Conservation (phyloP, 1,284 basidiomycete genomes). For the Ganoderma sp. region DNA sequence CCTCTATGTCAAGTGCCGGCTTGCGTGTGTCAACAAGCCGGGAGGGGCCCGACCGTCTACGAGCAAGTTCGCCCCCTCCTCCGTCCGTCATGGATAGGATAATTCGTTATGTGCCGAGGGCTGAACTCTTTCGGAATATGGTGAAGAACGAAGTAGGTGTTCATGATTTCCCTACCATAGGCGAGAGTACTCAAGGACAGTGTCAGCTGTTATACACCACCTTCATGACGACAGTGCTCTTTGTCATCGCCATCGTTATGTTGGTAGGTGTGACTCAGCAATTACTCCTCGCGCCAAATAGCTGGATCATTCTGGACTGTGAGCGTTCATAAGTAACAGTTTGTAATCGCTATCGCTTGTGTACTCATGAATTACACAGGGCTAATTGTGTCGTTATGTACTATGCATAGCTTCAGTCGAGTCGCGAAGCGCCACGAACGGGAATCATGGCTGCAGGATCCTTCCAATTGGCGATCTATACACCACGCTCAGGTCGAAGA, state of each 20-base stretch:
- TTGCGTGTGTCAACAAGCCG: slow-evolving; percentile 25
- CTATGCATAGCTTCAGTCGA: slow-evolving; percentile 65
- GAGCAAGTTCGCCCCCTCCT: slow-evolving; percentile 36
- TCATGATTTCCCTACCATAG: not conserved
- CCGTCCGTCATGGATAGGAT: slow-evolving; percentile 52
- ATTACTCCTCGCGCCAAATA: slow-evolving; percentile 50
- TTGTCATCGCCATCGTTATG: slow-evolving; percentile 56
- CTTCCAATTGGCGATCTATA: slow-evolving; percentile 49
- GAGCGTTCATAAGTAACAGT: slow-evolving; percentile 33
- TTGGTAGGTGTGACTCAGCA: slow-evolving; percentile 56
- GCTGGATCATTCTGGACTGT: slow-evolving; percentile 66
- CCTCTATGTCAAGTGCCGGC: slow-evolving; percentile 21
- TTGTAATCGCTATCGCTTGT: not conserved
- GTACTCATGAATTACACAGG: slow-evolving; percentile 44
- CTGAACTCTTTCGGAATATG: slow-evolving; percentile 54
- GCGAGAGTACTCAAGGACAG: slow-evolving; percentile 1
- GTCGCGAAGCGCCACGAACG: slow-evolving; percentile 68
- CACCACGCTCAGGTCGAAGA: slow-evolving; percentile 38
- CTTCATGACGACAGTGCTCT: slow-evolving; percentile 55
- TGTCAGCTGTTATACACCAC: slow-evolving; percentile 62
- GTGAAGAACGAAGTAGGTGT: slow-evolving; percentile 64
- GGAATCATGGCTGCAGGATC: slow-evolving; percentile 59
- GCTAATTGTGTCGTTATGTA: slow-evolving; percentile 61
- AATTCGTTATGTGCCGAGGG: slow-evolving; percentile 56
- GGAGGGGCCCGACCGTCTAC: slow-evolving; percentile 15